phyloP scores from a whole-genome alignment of 208 protist species.

The Trypanosoma avium region DNA sequence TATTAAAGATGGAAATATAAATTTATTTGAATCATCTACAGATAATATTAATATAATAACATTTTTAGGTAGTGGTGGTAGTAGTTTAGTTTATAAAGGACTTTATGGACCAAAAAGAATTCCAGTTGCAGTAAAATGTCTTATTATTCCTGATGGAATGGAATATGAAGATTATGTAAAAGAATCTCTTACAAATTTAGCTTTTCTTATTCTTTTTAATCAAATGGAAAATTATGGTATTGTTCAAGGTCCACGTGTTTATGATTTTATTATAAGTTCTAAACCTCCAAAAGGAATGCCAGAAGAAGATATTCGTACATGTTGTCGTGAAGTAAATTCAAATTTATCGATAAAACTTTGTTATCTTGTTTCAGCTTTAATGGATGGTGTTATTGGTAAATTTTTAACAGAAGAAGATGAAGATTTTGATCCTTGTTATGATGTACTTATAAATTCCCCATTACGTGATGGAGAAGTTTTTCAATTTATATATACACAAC shows the following conservation, averaged over 20 bases:
- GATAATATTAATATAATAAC: conserved; percentile 45
- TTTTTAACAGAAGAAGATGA: conserved; percentile 74
- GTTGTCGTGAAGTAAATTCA: conserved; percentile 23
- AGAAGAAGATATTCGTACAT: conserved; percentile 43
- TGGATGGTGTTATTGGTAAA: conserved; percentile 85
- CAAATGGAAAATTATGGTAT: conserved; percentile 68
- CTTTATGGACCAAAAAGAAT: conserved; percentile 38
- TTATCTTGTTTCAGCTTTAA: conserved; percentile 78
- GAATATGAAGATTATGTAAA: conserved; percentile 67
- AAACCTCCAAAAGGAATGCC: conserved; percentile 48
- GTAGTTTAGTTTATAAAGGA: conserved; percentile 77
- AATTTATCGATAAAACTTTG: conserved; percentile 67
- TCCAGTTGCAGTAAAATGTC: conserved; percentile 85
- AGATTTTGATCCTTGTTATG: conserved; percentile 83
- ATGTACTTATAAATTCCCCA: conserved; percentile 73
- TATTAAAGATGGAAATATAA: conserved; percentile 38
- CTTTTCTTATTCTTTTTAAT: conserved; percentile 81
- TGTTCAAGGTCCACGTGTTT: conserved; percentile 40
- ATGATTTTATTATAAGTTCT: conserved; percentile 82
- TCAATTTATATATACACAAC: conserved; percentile 82
- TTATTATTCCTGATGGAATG: conserved; percentile 68
- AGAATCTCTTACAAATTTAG: conserved; percentile 79
- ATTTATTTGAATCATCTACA: conserved; percentile 57
- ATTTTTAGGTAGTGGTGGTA: conserved; percentile 71
- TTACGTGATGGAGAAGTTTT: conserved; percentile 75